Base-by-base conservation (phyloP, 371 early-diverging fungal genomes). In the Apophysomyces sp. region DNA sequence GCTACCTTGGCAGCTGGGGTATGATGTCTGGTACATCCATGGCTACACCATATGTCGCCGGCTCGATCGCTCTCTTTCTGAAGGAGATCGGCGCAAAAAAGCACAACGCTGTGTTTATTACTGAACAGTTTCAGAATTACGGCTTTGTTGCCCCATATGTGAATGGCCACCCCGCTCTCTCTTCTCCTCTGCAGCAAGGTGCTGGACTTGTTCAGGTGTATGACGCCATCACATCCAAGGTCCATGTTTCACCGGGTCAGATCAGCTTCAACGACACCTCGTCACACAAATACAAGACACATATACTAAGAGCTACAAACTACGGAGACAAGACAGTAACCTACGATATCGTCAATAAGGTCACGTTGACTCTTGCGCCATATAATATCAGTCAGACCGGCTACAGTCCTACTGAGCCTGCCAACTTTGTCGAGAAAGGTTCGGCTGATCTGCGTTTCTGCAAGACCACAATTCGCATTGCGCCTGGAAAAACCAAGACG, bases 31-130 rank as follows among this genome's bases (percentile, higher is more conserved):
- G 91, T 62, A 84, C 82, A 9, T 78, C 77, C 27, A 79, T 77
- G 81, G 87, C 92, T 16, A 76, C 91, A 52, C 91, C 92, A 7
- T 91, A 91, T 57, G 74, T 86, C 37, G 77, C 90, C 39, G 92
- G 92, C 39, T 69, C 81, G 31, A 78, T 83, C 51, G 92, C 92
- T 29, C 73, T 91, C 61, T 80, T 74, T 49, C 62, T 83, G 37
- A 70, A 85, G 49, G 59, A 77, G 7, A 44, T 30, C 28, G 69
- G 69, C 29, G 39, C 40, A 30, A 75, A 69, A 57, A 62, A 58
- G 34, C 65, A 76, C 13, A 24, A 56, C 8, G 53, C 70, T 28
- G 4, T 24, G 11, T 67, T 40, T 41, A 63, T 76, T 28, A 52
- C 62, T 37, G 71, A 69, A 49, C 67, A 74, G 44, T 71, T 81